These are phyloP conservation scores for Neobulgaria alba DNA, from an alignment of 2,329 filamentous ascomycete genomes.

Conservation along the genomic window DNA sequence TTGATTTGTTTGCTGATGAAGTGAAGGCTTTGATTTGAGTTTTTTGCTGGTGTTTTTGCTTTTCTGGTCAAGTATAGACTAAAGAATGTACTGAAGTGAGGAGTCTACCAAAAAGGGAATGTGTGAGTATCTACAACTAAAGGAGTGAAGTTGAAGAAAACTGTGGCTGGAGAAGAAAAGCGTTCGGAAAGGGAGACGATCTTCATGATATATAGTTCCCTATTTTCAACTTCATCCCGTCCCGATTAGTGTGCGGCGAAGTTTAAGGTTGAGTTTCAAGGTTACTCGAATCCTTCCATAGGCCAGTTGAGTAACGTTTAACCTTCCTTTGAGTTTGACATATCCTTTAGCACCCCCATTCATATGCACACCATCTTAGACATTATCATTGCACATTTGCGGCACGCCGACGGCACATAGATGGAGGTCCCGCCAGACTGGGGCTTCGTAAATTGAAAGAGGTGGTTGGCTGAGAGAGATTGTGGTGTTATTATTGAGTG, in stretches of 20 bases:
- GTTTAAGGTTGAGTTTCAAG: not conserved
- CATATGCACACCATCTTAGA: not conserved
- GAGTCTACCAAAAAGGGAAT: not conserved
- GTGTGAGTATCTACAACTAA: not conserved
- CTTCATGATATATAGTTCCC: not conserved
- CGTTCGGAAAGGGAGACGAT: not conserved
- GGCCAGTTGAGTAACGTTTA: not conserved
- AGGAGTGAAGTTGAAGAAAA: not conserved
- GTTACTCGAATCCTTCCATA: not conserved
- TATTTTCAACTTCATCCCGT: not conserved
- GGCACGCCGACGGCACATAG: not conserved
- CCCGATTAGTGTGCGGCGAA: too few species aligned
- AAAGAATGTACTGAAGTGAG: not conserved
- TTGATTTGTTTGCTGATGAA: too few species aligned
- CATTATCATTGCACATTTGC: not conserved
- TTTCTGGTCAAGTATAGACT: too few species aligned
- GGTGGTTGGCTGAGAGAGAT: not conserved
- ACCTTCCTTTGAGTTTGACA: not conserved
- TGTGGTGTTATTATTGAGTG: not conserved
- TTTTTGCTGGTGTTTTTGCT: too few species aligned
- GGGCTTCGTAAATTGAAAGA: not conserved
- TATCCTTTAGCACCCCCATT: too few species aligned
- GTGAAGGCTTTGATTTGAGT: too few species aligned
- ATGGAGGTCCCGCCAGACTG: not conserved
- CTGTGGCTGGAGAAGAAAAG: not conserved